These are phyloP conservation scores for Avena sativa DNA, from an alignment of 176 grass and related monocot species.

Conservation along the genomic window DNA sequence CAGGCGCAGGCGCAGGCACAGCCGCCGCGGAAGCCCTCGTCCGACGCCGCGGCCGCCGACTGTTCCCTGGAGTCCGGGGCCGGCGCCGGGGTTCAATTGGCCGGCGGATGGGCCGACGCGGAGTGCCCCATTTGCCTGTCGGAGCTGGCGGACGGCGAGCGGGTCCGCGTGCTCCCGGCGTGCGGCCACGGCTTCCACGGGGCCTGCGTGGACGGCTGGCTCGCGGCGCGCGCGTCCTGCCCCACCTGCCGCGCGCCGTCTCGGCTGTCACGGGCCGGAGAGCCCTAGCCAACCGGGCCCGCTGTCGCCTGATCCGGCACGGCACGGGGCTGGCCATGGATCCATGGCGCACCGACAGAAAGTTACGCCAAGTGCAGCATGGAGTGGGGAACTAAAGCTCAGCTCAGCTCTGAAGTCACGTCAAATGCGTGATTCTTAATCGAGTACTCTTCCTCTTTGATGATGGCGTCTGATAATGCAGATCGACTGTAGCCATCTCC, in stretches of 20 bases:
- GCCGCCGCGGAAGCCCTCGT: conserved; percentile 40
- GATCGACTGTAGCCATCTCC: neutral
- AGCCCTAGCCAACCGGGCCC: conserved; percentile 26
- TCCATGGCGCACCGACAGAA: conserved; percentile 12
- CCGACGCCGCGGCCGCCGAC: neutral
- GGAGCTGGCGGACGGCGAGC: conserved; percentile 63
- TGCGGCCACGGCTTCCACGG: conserved; percentile 83
- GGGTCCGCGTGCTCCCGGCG: conserved; percentile 63
- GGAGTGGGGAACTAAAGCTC: conserved; percentile 27
- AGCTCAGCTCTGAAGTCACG: conserved; percentile 14
- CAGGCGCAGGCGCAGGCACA: neutral
- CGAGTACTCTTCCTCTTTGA: neutral
- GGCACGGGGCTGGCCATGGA: neutral
- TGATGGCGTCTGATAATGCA: neutral
- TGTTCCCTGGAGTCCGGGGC: neutral
- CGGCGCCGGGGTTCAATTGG: neutral
- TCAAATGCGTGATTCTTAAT: neutral
- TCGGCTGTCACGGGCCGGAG: conserved; percentile 17
- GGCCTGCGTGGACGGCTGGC: conserved; percentile 76
- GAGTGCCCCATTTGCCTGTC: conserved; percentile 86
- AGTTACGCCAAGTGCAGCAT: neutral
- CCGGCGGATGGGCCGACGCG: conserved; percentile 51
- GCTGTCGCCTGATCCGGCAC: neutral
- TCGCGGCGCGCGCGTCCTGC: conserved; percentile 64
- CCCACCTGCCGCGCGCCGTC: conserved; percentile 80